Evolutionary conservation across 441 rosid species (phyloP), one percentile per base, ranked within the genome.

Genomic region (Kokia cookei): DNA sequence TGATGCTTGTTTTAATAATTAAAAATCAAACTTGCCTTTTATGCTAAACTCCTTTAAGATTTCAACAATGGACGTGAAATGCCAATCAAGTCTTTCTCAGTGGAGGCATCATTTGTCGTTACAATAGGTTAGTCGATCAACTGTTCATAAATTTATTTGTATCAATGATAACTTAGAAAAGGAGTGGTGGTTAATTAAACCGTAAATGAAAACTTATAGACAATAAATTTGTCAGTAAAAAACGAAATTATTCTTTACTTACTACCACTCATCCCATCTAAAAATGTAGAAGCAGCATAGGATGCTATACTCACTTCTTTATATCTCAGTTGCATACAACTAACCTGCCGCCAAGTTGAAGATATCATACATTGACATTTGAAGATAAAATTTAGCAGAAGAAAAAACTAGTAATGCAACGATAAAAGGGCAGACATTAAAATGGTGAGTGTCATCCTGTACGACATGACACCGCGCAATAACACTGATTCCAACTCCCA

Each of bases 161-260:
- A 29, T 29, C 3, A 29, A 29, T 3, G 3, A 32, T 24, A 58
- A 58, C 24, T 14, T 59, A 7, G 45, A 42, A 1, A 69, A 29
- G 60, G 76, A 76, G 71, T 35, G 51, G 60, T 35, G 62, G 50
- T 73, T 15, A 19, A 73, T 70, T 8, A 40, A 68, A 32, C 65
- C 58, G 67, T 29, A 57, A 65, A 59, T 74, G 35, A 19, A 64
- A 42, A 64, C 73, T 48, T 47, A 43, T 24, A 68, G 35, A 57
- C 32, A 55, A 69, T 12, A 1, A 58, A 22, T 29, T 53, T 40
- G 10, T 43, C 62, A 72, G 43, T 14, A 17, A 61, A 61, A 19
- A 17, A 55, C 37, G 47, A 57, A 17, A 0, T 19, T 72, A 4
- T 70, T 62, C 75, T 60, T 35, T 57, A 40, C 19, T 29, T 29